A percentile compares a stretch with the other conserved stretches of the same genome.
These are phyloP conservation scores for Spathaspora gorwiae DNA, from an alignment of 805 yeast genomes.

Conservation along the genomic window DNA sequence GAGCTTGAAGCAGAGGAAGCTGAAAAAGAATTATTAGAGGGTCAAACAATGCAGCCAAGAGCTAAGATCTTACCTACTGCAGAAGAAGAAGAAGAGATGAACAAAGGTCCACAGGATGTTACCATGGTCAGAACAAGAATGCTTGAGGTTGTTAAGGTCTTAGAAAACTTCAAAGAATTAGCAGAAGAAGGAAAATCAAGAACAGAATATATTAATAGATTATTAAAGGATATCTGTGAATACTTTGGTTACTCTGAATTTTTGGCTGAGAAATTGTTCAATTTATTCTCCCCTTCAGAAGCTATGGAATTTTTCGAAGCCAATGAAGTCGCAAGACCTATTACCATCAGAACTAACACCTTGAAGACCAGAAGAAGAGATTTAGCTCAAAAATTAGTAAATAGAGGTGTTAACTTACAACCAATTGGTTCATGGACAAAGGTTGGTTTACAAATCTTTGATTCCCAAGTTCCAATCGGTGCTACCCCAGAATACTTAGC, in stretches of 20 bases:
- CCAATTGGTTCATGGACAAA: slow-evolving; percentile 98
- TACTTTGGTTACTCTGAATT: slow-evolving; percentile 92
- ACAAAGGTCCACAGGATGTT: slow-evolving; percentile 64
- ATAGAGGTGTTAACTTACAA: slow-evolving; percentile 94
- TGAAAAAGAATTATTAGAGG: slow-evolving; percentile 53
- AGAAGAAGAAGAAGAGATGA: slow-evolving; percentile 55
- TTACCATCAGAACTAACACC: slow-evolving; percentile 97
- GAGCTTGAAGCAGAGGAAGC: slow-evolving; percentile 44
- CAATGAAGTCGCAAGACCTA: slow-evolving; percentile 93
- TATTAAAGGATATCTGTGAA: slow-evolving; percentile 80
- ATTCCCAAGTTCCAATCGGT: slow-evolving; percentile 98
- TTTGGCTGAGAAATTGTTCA: slow-evolving; percentile 89
- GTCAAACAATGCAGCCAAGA: slow-evolving; percentile 59
- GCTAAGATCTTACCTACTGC: slow-evolving; percentile 72
- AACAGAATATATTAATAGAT: slow-evolving; percentile 72
- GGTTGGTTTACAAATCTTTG: slow-evolving; percentile 95
- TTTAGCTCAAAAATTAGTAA: slow-evolving; percentile 88
- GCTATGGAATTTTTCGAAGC: slow-evolving; percentile 99
- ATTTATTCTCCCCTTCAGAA: slow-evolving; percentile 88
- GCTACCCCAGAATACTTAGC: slow-evolving; percentile 99
- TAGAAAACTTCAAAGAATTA: slow-evolving; percentile 79
- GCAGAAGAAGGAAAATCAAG: slow-evolving; percentile 87
- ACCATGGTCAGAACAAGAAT: slow-evolving; percentile 86
- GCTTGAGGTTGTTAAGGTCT: slow-evolving; percentile 89
- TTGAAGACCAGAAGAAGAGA: slow-evolving; percentile 92